Evolutionary conservation across 73 alveolate species (phyloP).

Genomic region (Paramecium sexaurelia): DNA sequence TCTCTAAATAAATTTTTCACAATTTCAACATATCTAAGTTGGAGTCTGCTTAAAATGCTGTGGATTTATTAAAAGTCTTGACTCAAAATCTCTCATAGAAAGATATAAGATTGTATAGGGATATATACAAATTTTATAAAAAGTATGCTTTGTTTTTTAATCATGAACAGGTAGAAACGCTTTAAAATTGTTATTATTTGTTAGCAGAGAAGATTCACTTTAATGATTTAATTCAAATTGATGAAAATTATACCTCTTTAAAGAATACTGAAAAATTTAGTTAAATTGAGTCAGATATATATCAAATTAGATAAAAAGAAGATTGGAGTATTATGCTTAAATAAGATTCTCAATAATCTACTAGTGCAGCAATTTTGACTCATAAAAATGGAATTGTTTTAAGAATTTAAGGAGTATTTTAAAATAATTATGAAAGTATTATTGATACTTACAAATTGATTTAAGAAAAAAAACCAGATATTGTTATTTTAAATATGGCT

Average conservation of each 20-base stretch:
- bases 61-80: background rate
- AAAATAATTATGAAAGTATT: conserved; percentile 20
- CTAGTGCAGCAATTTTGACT: background rate
- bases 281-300: background rate
- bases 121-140: conserved; percentile 32
- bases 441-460: background rate
- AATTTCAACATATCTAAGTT: background rate
- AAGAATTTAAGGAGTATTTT: conserved; percentile 3
- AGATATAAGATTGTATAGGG: background rate
- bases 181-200: background rate
- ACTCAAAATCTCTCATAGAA: background rate
- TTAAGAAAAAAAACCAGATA: background rate
- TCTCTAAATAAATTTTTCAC: background rate
- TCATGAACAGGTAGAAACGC: background rate
- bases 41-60: background rate
- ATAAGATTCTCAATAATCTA: background rate
- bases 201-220: background rate
- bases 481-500: conserved; percentile 15
- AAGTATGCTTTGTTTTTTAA: background rate
- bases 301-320: background rate
- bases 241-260: background rate
- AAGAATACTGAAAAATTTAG: background rate
- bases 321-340: background rate
- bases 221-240: background rate
- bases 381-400: background rate